Evolutionary conservation across 768 basidiomycete species (phyloP).

Genomic region (Russula emetica): DNA sequence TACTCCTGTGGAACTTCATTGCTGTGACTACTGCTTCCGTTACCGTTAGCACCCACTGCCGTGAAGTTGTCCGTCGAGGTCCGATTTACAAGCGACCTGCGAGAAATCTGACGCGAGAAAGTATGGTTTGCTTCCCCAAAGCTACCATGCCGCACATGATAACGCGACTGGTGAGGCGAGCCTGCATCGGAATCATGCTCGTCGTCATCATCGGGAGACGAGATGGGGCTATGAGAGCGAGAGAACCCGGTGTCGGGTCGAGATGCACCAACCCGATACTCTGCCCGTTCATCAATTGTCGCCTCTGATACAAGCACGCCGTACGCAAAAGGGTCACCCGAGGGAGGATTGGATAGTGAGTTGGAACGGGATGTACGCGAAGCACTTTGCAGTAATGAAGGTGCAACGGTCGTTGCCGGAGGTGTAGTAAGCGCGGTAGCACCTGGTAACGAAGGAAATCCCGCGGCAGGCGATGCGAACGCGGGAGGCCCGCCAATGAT

Average conservation of each 20-base stretch:
- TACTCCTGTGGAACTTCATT: constrained; percentile 80
- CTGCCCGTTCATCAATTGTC: constrained; percentile 30
- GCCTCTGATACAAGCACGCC: constrained; percentile 29
- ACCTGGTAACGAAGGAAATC: constrained; percentile 32
- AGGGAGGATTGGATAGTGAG: constrained; percentile 32
- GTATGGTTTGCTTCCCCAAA: constrained; percentile 20
- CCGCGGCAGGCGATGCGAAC: constrained; percentile 33
- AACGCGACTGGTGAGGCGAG: constrained; percentile 31
- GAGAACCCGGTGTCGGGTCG: constrained; percentile 31
- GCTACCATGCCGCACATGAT: constrained; percentile 20
- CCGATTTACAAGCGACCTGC: constrained; percentile 21
- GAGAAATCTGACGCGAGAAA: constrained; percentile 14
- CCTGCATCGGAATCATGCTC: constrained; percentile 34
- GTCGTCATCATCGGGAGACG: constrained; percentile 37
- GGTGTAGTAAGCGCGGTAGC: constrained; percentile 19
- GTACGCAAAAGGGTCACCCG: constrained; percentile 34
- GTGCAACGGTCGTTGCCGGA: constrained; percentile 26
- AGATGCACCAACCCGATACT: constrained; percentile 27
- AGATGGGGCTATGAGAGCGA: constrained; percentile 28
- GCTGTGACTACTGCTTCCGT: constrained; percentile 34
- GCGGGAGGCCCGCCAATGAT: constrained; percentile 18
- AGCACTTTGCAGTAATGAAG: constrained; percentile 22
- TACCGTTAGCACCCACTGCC: constrained; percentile 28
- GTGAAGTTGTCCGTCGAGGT: constrained; percentile 32
- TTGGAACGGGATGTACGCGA: constrained; percentile 34